Evolutionary conservation across 192 early-diverging fungal genomes (phyloP), one percentile per base, ranked within the genome.

Genomic region (Mortierella hygrophila): DNA sequence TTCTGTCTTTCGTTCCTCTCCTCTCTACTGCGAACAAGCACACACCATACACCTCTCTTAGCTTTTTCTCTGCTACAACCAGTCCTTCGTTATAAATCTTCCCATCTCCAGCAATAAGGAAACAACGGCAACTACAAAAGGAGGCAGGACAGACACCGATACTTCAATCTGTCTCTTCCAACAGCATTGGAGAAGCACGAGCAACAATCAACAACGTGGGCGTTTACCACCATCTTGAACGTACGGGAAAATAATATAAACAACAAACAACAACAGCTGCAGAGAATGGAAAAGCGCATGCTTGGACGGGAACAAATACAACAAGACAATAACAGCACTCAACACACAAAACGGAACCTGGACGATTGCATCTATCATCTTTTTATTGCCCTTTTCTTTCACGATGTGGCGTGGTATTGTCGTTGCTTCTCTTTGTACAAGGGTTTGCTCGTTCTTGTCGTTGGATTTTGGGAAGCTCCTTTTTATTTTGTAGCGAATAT

Each of bases 151-250:
- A 29, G 60, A 65, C 15, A 65, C 9, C 26, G 29, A 35, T 15
- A 65, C 9, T 29, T 60, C 23, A 26, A 60, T n/a, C 21, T 7
- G 6, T 60, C n/a, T 26, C 23, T 52, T 5, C 49, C n/a, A 60
- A 60, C 23, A 9, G 55, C 55, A 60, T 10, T 26, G 26, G 11
- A 65, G n/a, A 23, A 10, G 32, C 60, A 65, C 11, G 26, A 65
- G 13, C 29, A 32, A 26, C 55, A 57, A 57, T 1, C n/a, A 57
- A 65, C 60, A 65, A 32, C 29, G 29, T 65, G 60, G 60, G 29
- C 60, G 60, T 65, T 65, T 65, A 65, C 29, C 60, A 26, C 55
- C 55, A 57, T 65, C 60, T 65, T 65, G 60, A 65, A 65, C 60
- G 60, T 10, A 65, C 60, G 29, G 60, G 60, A 65, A 65, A 65